These are phyloP conservation scores for Russula sp. DNA, from an alignment of 768 basidiomycete genomes.

Conservation along the genomic window DNA sequence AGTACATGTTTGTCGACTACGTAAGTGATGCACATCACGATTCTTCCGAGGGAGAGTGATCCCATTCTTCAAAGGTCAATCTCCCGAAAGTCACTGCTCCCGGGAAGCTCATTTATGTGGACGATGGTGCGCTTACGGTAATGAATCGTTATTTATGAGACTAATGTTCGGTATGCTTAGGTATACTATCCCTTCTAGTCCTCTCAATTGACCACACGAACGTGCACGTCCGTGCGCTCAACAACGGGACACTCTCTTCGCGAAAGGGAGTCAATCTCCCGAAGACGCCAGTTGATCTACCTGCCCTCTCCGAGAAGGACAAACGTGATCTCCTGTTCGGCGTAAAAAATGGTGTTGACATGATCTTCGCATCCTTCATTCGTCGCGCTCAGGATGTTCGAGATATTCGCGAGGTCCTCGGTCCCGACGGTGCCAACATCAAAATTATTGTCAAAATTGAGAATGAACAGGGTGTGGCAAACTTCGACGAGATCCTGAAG, in stretches of 20 bases:
- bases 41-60: not conserved
- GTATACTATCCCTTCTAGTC: constrained; percentile 89
- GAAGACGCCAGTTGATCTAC: constrained; percentile 95
- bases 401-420: constrained; percentile 90
- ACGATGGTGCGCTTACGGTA: constrained; percentile 60
- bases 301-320: constrained; percentile 96
- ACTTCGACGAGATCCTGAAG: constrained; percentile 97
- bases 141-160: not conserved
- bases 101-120: constrained; percentile 97
- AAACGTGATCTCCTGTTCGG: constrained; percentile 92
- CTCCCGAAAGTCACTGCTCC: constrained; percentile 91
- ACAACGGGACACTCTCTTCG: constrained; percentile 88
- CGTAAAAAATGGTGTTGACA: constrained; percentile 96
- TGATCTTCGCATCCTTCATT: constrained; percentile 99
- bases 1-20: constrained; percentile 90
- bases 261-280: constrained; percentile 99
- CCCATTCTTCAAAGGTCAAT: constrained; percentile 50
- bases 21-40: constrained; percentile 38
- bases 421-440: constrained; percentile 90
- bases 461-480: constrained; percentile 97
- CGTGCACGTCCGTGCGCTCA: constrained; percentile 79
- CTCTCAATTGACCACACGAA: constrained; percentile 76
- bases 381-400: constrained; percentile 89
- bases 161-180: constrained; percentile 28
- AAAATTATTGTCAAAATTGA: constrained; percentile 99